Evolutionary conservation across 2,329 filamentous ascomycete species (phyloP).

Genomic region (Madurella fahalii): DNA sequence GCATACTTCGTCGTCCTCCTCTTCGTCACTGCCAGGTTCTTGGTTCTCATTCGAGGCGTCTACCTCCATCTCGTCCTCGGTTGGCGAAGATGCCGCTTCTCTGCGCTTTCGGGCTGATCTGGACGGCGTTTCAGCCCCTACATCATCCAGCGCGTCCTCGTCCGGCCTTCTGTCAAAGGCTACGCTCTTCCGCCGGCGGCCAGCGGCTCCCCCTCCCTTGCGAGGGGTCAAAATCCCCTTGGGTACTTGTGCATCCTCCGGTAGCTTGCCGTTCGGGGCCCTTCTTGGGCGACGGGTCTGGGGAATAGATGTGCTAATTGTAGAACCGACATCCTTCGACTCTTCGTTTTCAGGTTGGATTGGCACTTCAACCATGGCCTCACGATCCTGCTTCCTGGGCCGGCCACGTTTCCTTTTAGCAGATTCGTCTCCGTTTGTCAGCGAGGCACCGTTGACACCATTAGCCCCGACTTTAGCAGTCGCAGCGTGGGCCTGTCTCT

Average conservation of each 20-base stretch:
- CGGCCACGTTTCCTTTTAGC: constrained; percentile 19
- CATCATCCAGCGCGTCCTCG: constrained; percentile 51
- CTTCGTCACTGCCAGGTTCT: constrained; percentile 22
- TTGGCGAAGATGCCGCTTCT: constrained; percentile 1
- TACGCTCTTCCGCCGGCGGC: constrained; percentile 49
- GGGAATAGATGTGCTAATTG: background rate
- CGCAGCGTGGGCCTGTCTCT: background rate
- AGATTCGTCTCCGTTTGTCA: background rate
- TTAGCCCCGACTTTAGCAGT: background rate
- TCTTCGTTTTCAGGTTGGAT: background rate
- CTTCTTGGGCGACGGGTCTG: background rate
- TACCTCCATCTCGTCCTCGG: constrained; percentile 8
- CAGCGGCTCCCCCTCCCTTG: constrained; percentile 29
- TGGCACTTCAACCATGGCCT: background rate
- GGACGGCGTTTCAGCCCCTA: constrained; percentile 21
- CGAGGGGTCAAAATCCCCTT: constrained; percentile 56
- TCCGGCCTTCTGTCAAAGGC: constrained; percentile 42
- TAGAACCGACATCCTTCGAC: background rate
- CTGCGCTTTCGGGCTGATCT: constrained; percentile 13
- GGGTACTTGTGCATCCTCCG: constrained; percentile 29
- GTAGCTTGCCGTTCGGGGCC: background rate
- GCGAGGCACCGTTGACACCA: background rate
- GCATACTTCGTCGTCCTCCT: constrained; percentile 52
- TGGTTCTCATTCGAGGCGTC: constrained; percentile 13
- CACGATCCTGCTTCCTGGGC: constrained; percentile 13